phyloP scores from a whole-genome alignment of 768 basidiomycete species.

The Omphalotus guepiniiformis region DNA sequence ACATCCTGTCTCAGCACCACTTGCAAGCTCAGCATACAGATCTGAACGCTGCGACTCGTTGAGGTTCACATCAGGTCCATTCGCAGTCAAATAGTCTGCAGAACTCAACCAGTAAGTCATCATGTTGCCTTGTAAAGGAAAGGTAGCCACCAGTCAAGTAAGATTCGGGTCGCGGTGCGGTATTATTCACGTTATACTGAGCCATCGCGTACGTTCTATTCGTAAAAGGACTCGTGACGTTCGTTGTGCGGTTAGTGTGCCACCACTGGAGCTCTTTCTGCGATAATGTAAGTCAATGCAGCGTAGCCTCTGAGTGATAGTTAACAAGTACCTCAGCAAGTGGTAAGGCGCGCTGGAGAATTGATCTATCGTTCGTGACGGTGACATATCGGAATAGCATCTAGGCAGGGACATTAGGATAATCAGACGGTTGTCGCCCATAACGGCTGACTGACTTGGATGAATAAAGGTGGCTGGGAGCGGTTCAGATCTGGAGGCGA shows the following conservation, averaged over 20 bases:
- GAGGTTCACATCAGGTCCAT: conserved; percentile 54
- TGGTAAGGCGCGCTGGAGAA: conserved; percentile 78
- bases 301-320: background rate
- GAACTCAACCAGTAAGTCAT: conserved; percentile 12
- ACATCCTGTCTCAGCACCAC: conserved; percentile 75
- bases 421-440: background rate
- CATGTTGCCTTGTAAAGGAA: conserved; percentile 6
- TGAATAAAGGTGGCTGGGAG: conserved; percentile 91
- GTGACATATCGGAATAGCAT: conserved; percentile 88
- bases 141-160: conserved; percentile 49
- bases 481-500: conserved; percentile 64
- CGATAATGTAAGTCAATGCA: background rate
- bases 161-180: conserved; percentile 86
- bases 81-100: conserved; percentile 74
- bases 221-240: conserved; percentile 67
- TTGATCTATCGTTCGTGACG: conserved; percentile 65
- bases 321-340: conserved; percentile 59
- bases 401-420: conserved; percentile 28
- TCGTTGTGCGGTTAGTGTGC: conserved; percentile 64
- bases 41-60: conserved; percentile 55
- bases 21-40: conserved; percentile 85
- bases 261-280: conserved; percentile 86
- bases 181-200: conserved; percentile 76
- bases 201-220: conserved; percentile 61
- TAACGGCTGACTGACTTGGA: conserved; percentile 59